A percentile compares a stretch with the other conserved stretches of the same genome.
Conservation (phyloP, 257 asterid genomes). For the Solanum dulcamara region DNA sequence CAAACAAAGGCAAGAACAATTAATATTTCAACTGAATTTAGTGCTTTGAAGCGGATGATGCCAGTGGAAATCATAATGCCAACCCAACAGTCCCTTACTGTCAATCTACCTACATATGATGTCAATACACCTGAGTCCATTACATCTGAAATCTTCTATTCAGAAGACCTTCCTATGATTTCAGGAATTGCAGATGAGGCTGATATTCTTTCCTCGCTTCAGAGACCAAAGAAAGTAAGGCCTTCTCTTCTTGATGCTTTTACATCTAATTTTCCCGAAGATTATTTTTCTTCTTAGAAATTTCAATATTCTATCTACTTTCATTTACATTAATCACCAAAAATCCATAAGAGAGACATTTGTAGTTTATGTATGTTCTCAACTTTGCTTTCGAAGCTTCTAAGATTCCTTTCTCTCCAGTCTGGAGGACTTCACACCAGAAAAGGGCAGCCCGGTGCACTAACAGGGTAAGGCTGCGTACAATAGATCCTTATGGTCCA, state of each 20-base stretch:
- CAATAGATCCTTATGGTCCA: background rate
- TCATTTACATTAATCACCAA: background rate
- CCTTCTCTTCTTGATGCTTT: background rate
- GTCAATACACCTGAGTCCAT: constrained; percentile 32
- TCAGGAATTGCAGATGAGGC: constrained; percentile 94
- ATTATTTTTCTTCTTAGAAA: background rate
- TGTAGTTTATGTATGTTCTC: background rate
- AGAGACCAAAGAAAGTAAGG: constrained; percentile 90
- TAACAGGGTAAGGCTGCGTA: background rate
- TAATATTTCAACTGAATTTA: constrained; percentile 79
- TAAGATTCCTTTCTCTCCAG: background rate
- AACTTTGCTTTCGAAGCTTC: background rate
- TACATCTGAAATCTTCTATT: constrained; percentile 54
- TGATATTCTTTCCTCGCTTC: constrained; percentile 94
- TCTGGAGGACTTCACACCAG: background rate
- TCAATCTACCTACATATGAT: constrained; percentile 61
- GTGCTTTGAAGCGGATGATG: constrained; percentile 94
- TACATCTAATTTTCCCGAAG: background rate
- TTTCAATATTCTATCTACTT: background rate
- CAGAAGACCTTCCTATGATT: constrained; percentile 70
- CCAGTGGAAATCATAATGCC: constrained; percentile 96
- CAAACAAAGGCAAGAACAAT: constrained; percentile 70
- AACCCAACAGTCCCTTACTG: constrained; percentile 78
- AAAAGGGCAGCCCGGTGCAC: background rate
- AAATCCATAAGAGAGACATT: background rate